Evolutionary conservation across 495 filamentous ascomycete species (phyloP), one percentile per base, ranked within the genome.

Genomic region (Aspergillus leporis): DNA sequence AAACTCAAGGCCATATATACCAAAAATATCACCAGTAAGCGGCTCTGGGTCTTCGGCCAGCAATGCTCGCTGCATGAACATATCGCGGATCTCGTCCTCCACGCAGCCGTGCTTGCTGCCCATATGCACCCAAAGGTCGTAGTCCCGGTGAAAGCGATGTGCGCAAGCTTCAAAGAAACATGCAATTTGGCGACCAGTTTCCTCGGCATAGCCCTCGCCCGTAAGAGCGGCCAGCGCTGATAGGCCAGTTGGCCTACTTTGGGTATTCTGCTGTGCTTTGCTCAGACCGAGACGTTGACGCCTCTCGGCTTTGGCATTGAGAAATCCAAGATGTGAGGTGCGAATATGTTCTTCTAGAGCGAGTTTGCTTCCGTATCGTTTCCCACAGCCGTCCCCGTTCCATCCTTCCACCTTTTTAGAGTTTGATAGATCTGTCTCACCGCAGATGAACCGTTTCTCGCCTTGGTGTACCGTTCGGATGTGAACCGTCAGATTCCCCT

Each of bases 291-390:
- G 67, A 56, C 77, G 70, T 49, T 70, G 73, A 50, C 66, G 74
- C 13, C 78, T 75, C 48, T 76, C 73, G 3, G 75, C 75, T 68
- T 78, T 78, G 53, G 74, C 64, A 47, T 75, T 77, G 36, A 62
- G 64, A 43, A 85, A 75, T 4, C 85, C 85, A 36, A 94, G 66
- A 69, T 97, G 92, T 0, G 86, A 74, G 10, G 83, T 90, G 21
- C 90, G 86, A 40, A 95, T 80, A 61, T 97, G 92, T 48, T 91
- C 88, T 72, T 92, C 89, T 0, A 97, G 77, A 50, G 81, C 85
- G n/a, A 80, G 74, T 68, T 92, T 93, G 58, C 85, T 86, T 23
- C 77, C 75, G 60, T 91, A 92, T 18, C 76, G 76, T 51, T 82
- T 79, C 0, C 86, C 88, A 64, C 92, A 97, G 3, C 87, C 90